Evolutionary conservation across 768 basidiomycete species (phyloP).

Genomic region (Serpula lacrymans): DNA sequence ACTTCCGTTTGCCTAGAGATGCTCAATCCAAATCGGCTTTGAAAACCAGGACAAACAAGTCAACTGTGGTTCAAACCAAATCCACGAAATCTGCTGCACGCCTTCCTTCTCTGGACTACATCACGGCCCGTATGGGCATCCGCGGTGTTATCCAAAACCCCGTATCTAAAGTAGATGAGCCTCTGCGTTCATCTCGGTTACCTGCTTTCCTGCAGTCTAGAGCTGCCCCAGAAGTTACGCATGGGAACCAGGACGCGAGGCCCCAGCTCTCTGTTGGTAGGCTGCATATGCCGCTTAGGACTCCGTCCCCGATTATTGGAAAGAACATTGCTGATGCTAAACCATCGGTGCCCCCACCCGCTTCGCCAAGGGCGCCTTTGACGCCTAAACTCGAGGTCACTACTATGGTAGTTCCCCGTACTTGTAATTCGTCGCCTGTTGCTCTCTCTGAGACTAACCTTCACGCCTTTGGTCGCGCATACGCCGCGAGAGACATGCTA

Average conservation of each 20-base stretch:
- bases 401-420: slow-evolving; percentile 46
- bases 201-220: slow-evolving; percentile 29
- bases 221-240: slow-evolving; percentile 16
- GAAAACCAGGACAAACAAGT: slow-evolving; percentile 6
- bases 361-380: slow-evolving; percentile 36
- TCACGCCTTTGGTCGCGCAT: slow-evolving; percentile 49
- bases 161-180: slow-evolving; percentile 15
- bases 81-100: slow-evolving; percentile 15
- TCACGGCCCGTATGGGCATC: slow-evolving; percentile 57
- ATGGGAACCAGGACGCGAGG: slow-evolving; percentile 11
- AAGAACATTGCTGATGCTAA: slow-evolving; percentile 5
- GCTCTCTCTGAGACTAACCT: slow-evolving; percentile 54
- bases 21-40: slow-evolving; percentile 12
- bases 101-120: slow-evolving; percentile 74
- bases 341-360: slow-evolving; percentile 25
- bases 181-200: slow-evolving; percentile 22
- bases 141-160: slow-evolving; percentile 29
- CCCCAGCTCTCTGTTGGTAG: slow-evolving; percentile 35
- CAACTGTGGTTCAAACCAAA: slow-evolving; percentile 7
- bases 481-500: slow-evolving; percentile 63
- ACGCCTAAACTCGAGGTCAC: slow-evolving; percentile 45
- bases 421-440: slow-evolving; percentile 38
- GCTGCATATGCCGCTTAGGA: slow-evolving; percentile 38
- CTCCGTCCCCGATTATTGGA: slow-evolving; percentile 22
- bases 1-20: slow-evolving; percentile 46